phyloP scores from a whole-genome alignment of 2,329 filamentous ascomycete species.

The Epichloe festucae region DNA sequence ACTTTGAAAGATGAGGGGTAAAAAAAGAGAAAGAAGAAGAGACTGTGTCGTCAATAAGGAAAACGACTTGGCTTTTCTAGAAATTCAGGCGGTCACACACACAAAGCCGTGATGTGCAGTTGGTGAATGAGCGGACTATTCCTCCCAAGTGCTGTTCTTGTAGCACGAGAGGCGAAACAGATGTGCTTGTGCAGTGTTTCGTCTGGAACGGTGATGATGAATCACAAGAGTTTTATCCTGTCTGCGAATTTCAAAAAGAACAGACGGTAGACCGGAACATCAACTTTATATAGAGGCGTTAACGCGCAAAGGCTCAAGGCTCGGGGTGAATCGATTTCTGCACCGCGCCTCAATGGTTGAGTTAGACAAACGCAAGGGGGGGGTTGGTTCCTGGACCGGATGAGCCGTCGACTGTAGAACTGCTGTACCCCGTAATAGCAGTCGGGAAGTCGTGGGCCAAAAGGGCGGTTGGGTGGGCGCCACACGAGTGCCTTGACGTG shows the following conservation, averaged over 20 bases:
- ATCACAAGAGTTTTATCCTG: not conserved
- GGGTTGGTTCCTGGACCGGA: slow-evolving; percentile 5
- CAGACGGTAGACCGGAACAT: not conserved
- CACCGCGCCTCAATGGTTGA: slow-evolving; percentile 4
- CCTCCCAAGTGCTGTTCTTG: not conserved
- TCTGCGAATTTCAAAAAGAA: not conserved
- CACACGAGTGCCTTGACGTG: not conserved
- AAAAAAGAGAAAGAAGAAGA: not conserved
- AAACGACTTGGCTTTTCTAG: not conserved
- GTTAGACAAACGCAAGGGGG: slow-evolving; percentile 5
- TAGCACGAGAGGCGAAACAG: not conserved
- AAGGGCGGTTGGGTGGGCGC: not conserved
- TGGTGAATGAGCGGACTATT: not conserved
- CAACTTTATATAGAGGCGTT: slow-evolving; percentile 7
- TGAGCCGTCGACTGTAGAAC: slow-evolving; percentile 4
- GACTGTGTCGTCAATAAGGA: not conserved
- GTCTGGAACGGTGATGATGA: not conserved
- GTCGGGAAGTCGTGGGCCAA: not conserved
- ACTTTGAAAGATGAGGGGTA: not conserved
- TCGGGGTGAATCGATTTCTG: not conserved
- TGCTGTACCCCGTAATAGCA: not conserved
- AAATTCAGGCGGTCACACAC: not conserved
- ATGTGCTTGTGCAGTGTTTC: not conserved
- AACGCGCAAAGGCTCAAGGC: not conserved
- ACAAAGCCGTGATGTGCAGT: not conserved